A percentile compares a stretch with the other conserved stretches of the same genome.
These are phyloP conservation scores for Telfairia occidentalis DNA, from an alignment of 331 rosid species.

Conservation along the genomic window DNA sequence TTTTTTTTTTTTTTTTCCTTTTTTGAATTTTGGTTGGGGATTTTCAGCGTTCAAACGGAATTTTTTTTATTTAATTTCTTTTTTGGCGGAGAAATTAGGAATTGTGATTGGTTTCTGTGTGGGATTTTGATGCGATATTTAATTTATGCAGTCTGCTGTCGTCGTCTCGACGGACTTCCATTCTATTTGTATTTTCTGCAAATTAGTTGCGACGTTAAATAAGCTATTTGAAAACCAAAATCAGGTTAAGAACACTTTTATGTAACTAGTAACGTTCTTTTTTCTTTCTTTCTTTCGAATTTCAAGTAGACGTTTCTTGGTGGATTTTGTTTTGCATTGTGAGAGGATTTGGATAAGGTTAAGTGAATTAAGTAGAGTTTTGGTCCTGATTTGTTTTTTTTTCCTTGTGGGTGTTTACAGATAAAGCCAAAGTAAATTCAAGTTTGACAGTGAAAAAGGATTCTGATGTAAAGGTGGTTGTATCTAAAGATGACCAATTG, in stretches of 20 bases:
- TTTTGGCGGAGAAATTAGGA: not conserved
- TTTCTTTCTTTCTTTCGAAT: not conserved
- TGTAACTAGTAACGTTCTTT: not conserved
- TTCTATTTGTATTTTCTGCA: not conserved
- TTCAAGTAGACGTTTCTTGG: not conserved
- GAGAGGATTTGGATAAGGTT: not conserved
- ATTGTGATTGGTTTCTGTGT: not conserved
- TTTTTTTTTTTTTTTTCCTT: not conserved
- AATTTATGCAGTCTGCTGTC: not conserved
- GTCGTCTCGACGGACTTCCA: not conserved
- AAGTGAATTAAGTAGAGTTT: not conserved
- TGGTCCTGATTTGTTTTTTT: not conserved
- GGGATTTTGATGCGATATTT: not conserved
- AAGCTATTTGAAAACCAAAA: not conserved
- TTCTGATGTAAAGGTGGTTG: constrained; percentile 16
- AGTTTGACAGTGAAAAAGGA: constrained; percentile 14
- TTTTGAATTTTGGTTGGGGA: not conserved
- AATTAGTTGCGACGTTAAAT: not conserved
- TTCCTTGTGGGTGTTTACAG: constrained; percentile 20
- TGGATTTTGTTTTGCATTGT: not conserved
- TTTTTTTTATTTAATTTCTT: not conserved
- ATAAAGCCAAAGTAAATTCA: constrained; percentile 22
- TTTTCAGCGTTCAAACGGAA: not conserved
- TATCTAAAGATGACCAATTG: constrained; percentile 13
- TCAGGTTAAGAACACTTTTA: not conserved